Conservation (phyloP, 1,284 basidiomycete genomes). For the Apiotrichum veenhuisii region DNA sequence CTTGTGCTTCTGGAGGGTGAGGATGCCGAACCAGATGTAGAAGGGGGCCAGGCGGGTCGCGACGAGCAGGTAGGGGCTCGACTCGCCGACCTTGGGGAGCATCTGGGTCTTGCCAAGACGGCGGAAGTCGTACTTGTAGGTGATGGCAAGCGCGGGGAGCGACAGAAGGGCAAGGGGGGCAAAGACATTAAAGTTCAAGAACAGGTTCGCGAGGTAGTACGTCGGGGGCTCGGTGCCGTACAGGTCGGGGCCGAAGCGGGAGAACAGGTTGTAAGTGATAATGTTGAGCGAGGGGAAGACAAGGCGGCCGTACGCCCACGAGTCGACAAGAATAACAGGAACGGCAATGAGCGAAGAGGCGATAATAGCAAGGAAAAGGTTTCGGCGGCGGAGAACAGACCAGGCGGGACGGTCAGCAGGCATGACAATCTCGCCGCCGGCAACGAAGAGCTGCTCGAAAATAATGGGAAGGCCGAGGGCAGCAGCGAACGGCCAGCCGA, state of each 20-base stretch:
- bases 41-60: slow-evolving; percentile 73
- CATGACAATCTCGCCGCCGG: slow-evolving; percentile 66
- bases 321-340: slow-evolving; percentile 76
- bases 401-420: slow-evolving; percentile 55
- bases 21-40: slow-evolving; percentile 81
- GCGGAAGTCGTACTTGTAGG: slow-evolving; percentile 68
- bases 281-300: slow-evolving; percentile 89
- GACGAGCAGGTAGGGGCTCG: slow-evolving; percentile 71
- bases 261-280: slow-evolving; percentile 85
- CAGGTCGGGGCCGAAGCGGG: slow-evolving; percentile 66
- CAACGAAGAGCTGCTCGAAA: slow-evolving; percentile 80
- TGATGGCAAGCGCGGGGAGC: slow-evolving; percentile 73
- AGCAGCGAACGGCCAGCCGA: slow-evolving; percentile 94
- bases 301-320: slow-evolving; percentile 75
- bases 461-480: slow-evolving; percentile 84
- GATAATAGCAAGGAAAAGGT: slow-evolving; percentile 59
- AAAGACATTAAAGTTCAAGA: slow-evolving; percentile 90
- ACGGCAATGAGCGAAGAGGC: slow-evolving; percentile 66
- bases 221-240: slow-evolving; percentile 87
- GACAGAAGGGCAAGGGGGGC: slow-evolving; percentile 73
- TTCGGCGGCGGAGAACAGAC: slow-evolving; percentile 61
- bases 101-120: slow-evolving; percentile 66
- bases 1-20: slow-evolving; percentile 85
- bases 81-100: slow-evolving; percentile 57
- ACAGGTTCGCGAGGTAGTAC: slow-evolving; percentile 80